Evolutionary conservation across 1,284 basidiomycete species (phyloP), one percentile per base, ranked within the genome.

Genomic region (Apiotrichum domesticum): DNA sequence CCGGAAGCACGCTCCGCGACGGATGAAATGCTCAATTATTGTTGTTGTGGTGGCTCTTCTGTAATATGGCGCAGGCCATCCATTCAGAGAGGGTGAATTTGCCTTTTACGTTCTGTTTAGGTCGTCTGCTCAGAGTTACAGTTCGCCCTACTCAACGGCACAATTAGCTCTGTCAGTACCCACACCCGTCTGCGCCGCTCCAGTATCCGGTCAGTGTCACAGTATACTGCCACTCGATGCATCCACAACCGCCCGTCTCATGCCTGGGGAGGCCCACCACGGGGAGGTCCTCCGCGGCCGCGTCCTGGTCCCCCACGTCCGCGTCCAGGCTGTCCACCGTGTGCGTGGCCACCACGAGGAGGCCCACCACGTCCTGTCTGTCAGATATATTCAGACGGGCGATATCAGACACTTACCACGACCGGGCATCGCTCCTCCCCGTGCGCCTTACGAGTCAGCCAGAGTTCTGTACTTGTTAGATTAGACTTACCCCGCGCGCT

Each of bases 361-460:
- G 60, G 56, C 59, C 67, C 66, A 41, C 66, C 66, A 43, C 66
- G 59, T 50, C 64, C 62, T 61, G 63, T 33, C 14, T 21, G 46
- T 47, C 46, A 47, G 46, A n/a, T 8, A 39, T 8, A 13, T 13
- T 13, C 37, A 39, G 21, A 21, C 37, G 37, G 13, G 37, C 7
- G 13, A 39, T 13, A 13, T 39, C 37, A 39, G 37, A 39, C 35
- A 48, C 47, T 51, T 34, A 60, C 55, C 58, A 52, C 59, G 55
- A 0, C 55, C 56, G 6, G 55, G 55, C 53, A 57, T 52, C 6
- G 66, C 69, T 21, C 70, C 66, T 35, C 68, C 57, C 41, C 67
- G 65, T 35, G 63, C 58, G 46, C 59, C 63, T 47, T 21, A 54
- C 11, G 56, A 61, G 14, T 62, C 59, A 62, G 52, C 61, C 44